Evolutionary conservation across 1,139 yeast genomes (phyloP).

Genomic region (Blastobotrys arbuscula): DNA sequence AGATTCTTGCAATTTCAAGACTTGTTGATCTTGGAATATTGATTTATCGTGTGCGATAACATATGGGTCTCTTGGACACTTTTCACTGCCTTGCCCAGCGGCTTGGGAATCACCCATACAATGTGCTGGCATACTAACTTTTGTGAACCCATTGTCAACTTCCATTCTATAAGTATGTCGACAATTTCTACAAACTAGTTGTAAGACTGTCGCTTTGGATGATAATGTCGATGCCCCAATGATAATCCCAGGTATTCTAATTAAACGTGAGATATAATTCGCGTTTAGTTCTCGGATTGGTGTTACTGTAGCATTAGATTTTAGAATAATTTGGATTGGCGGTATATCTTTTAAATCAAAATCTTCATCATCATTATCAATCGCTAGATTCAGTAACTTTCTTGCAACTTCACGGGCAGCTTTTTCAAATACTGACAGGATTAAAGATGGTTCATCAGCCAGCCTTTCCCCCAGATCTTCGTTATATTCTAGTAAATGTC

Average conservation of each 20-base stretch:
- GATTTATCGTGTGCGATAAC: constrained; percentile 92
- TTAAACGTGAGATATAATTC: constrained; percentile 81
- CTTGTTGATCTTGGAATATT: constrained; percentile 88
- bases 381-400: constrained; percentile 14
- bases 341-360: constrained; percentile 44
- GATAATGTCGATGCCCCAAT: constrained; percentile 86
- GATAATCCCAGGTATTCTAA: constrained; percentile 87
- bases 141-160: constrained; percentile 75
- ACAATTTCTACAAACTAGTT: constrained; percentile 83
- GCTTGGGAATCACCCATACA: constrained; percentile 48
- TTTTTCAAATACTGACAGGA: constrained; percentile 80
- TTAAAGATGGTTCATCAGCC: constrained; percentile 81
- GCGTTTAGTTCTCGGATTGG: constrained; percentile 82
- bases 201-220: constrained; percentile 81
- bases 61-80: constrained; percentile 87
- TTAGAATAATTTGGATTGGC: constrained; percentile 72
- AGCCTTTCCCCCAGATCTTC: constrained; percentile 84
- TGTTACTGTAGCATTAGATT: constrained; percentile 65
- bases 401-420: constrained; percentile 91
- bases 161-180: constrained; percentile 67
- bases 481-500: constrained; percentile 79
- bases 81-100: constrained; percentile 47
- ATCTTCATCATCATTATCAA: constrained; percentile 6
- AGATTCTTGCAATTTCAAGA: constrained; percentile 85
- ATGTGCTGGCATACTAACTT: constrained; percentile 63